Evolutionary conservation across 805 yeast species (phyloP).

Genomic region (Myxozyma melibiosi): DNA sequence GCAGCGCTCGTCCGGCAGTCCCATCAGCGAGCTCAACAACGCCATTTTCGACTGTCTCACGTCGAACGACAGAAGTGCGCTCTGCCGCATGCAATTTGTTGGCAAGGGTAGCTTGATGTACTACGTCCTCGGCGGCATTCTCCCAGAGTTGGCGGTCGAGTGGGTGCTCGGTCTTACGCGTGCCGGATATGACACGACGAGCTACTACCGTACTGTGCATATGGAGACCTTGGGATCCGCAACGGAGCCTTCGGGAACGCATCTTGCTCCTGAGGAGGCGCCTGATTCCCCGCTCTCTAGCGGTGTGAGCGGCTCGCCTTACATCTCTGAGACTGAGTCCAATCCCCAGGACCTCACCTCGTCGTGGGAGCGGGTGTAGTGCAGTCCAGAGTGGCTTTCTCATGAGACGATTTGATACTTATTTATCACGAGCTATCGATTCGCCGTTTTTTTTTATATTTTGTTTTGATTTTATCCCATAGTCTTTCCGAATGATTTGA

Average conservation of each 20-base stretch:
- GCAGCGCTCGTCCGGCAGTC: constrained; percentile 11
- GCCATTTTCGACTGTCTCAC: constrained; percentile 29
- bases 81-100: constrained; percentile 30
- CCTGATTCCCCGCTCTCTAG: constrained; percentile 31
- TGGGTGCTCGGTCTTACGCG: constrained; percentile 30
- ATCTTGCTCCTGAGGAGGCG: constrained; percentile 9
- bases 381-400: neutral
- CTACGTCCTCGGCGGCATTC: constrained; percentile 27
- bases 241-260: neutral
- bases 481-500: neutral
- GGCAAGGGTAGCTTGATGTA: constrained; percentile 29
- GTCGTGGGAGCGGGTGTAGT: constrained; percentile 33
- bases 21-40: constrained; percentile 23
- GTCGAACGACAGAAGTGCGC: constrained; percentile 13
- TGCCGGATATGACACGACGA: neutral
- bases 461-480: neutral
- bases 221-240: neutral
- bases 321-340: constrained; percentile 26
- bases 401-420: too few relatives aligned
- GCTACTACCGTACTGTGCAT: constrained; percentile 13
- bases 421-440: too few relatives aligned
- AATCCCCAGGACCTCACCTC: constrained; percentile 26
- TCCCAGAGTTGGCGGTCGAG: constrained; percentile 29
- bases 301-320: constrained; percentile 29
- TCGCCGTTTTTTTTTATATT: neutral